Evolutionary conservation across 805 yeast genomes (phyloP).

Genomic region (Ascoidea asiatica): DNA sequence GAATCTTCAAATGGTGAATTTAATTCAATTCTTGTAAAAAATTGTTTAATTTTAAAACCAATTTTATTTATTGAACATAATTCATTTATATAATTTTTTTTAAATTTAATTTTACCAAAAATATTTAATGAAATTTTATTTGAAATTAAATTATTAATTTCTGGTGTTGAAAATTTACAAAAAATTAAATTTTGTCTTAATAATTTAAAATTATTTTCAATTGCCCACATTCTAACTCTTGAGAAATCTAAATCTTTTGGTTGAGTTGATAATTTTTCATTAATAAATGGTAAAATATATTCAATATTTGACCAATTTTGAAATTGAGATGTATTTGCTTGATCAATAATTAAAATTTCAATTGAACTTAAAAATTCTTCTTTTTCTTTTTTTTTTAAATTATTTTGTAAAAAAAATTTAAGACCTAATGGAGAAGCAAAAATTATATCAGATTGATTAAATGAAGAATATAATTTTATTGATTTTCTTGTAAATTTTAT

Average conservation of each 20-base stretch:
- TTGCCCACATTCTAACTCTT: constrained; percentile 83
- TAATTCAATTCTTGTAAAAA: constrained; percentile 58
- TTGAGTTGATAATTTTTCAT: constrained; percentile 60
- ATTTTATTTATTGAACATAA: constrained; percentile 47
- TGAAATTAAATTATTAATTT: constrained; percentile 45
- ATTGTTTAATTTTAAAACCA: constrained; percentile 54
- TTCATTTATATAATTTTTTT: constrained; percentile 27
- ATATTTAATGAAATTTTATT: constrained; percentile 37
- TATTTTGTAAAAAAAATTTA: constrained; percentile 61
- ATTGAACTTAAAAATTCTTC: constrained; percentile 85
- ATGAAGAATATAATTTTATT: constrained; percentile 69
- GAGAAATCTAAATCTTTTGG: constrained; percentile 82
- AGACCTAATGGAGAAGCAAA: constrained; percentile 89
- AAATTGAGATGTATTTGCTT: constrained; percentile 75
- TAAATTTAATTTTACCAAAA: constrained; percentile 47
- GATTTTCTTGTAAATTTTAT: constrained; percentile 81
- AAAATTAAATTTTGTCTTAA: constrained; percentile 73
- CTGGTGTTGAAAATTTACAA: constrained; percentile 70
- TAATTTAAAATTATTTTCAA: constrained; percentile 63
- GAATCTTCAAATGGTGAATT: constrained; percentile 52
- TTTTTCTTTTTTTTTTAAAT: constrained; percentile 35
- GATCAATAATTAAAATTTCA: constrained; percentile 70
- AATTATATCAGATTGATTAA: constrained; percentile 74
- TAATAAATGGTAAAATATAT: constrained; percentile 52
- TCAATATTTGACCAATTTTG: constrained; percentile 89